phyloP scores from a whole-genome alignment of 768 basidiomycete species.

The Cystobasidium tubakii region DNA sequence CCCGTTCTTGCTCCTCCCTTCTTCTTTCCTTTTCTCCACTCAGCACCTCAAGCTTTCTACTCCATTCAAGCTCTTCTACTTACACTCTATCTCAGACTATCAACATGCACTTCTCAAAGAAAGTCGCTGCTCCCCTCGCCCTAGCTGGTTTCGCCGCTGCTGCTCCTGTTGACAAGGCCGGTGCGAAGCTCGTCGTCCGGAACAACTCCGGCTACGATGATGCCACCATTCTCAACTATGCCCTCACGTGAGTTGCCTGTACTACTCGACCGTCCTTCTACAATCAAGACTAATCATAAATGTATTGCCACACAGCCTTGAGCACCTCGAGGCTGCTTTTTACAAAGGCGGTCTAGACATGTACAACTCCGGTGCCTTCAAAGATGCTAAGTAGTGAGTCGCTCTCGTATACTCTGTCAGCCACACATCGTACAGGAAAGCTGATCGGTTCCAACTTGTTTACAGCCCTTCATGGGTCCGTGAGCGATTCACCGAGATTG shows the following conservation, averaged over 20 bases:
- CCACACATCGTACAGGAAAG: neutral
- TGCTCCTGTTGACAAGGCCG: constrained; percentile 15
- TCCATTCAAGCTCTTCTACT: too few relatives aligned
- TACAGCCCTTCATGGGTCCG: constrained; percentile 37
- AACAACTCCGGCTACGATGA: constrained; percentile 35
- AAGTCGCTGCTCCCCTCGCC: constrained; percentile 39
- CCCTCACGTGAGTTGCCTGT: constrained; percentile 36
- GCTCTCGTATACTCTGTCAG: too few relatives aligned
- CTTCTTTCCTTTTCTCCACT: constrained; percentile 11
- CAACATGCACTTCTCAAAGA: constrained; percentile 39
- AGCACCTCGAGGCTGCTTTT: constrained; percentile 50
- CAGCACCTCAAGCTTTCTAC: neutral
- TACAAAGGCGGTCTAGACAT: constrained; percentile 48
- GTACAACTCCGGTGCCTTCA: constrained; percentile 55
- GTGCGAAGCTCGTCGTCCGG: constrained; percentile 34
- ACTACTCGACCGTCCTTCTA: too few relatives aligned
- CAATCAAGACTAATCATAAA: too few relatives aligned
- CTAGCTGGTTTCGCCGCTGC: constrained; percentile 28
- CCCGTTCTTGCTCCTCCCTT: neutral
- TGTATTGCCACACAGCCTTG: constrained; percentile 47
- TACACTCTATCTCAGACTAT: neutral
- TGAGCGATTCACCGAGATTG: constrained; percentile 38
- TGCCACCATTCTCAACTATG: constrained; percentile 42
- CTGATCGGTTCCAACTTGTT: constrained; percentile 51
- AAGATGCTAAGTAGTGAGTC: constrained; percentile 50